phyloP scores from a whole-genome alignment of 208 protist genomes.

The Trichomonas vaginalis region DNA sequence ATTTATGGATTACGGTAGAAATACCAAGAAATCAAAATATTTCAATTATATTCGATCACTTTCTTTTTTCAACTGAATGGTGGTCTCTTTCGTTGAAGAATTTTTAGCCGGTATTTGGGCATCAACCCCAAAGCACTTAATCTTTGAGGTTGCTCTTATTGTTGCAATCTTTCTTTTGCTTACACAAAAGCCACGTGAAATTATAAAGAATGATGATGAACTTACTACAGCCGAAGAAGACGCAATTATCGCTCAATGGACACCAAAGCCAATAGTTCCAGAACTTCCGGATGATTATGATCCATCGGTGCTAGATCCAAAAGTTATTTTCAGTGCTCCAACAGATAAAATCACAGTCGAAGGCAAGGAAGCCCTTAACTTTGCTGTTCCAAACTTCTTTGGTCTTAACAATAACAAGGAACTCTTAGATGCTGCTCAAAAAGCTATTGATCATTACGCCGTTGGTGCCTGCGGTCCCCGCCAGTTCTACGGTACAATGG shows the following conservation, averaged over 20 bases:
- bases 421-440: neutral
- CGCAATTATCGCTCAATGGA: neutral
- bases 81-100: neutral
- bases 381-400: neutral
- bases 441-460: neutral
- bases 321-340: neutral
- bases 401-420: neutral
- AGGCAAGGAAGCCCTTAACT: neutral
- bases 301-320: neutral
- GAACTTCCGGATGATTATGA: neutral
- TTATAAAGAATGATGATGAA: neutral
- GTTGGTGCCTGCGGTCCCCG: constrained; percentile 33
- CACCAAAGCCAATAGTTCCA: neutral
- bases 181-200: neutral
- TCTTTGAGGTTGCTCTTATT: neutral
- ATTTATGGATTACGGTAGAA: too few relatives aligned
- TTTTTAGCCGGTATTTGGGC: neutral
- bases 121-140: neutral
- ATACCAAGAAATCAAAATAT: too few relatives aligned
- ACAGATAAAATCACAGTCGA: neutral
- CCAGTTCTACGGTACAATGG: constrained; percentile 33
- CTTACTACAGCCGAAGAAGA: neutral
- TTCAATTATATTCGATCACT: too few relatives aligned
- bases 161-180: neutral
- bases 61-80: too few relatives aligned